phyloP scores from a whole-genome alignment of 441 rosid genomes.

The Croton setiger region DNA sequence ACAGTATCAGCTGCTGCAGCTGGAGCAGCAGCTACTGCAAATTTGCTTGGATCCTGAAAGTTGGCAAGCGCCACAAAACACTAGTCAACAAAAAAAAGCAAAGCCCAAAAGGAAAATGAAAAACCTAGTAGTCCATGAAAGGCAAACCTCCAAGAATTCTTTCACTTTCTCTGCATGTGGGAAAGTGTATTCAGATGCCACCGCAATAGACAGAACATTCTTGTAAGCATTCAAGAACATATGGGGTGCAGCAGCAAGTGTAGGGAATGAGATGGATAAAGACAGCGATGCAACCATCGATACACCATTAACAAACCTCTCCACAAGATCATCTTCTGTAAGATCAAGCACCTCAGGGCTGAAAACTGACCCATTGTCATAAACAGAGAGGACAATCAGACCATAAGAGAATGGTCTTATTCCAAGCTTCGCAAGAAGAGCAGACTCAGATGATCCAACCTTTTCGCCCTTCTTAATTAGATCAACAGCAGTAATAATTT shows the following conservation, averaged over 20 bases:
- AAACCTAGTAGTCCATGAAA: background rate
- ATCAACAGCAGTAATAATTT: constrained; percentile 63
- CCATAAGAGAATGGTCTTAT: constrained; percentile 85
- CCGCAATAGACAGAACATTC: constrained; percentile 62
- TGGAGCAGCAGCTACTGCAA: constrained; percentile 49
- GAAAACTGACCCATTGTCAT: constrained; percentile 72
- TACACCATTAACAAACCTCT: constrained; percentile 66
- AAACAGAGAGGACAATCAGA: constrained; percentile 57
- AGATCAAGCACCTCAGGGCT: constrained; percentile 65
- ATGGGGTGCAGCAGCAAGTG: constrained; percentile 80
- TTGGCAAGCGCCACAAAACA: background rate
- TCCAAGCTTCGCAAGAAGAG: constrained; percentile 74
- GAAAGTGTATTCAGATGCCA: constrained; percentile 68
- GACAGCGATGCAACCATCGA: constrained; percentile 62
- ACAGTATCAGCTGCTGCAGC: constrained; percentile 14
- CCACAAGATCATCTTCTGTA: constrained; percentile 64
- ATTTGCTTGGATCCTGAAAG: constrained; percentile 80
- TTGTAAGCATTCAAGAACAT: constrained; percentile 82
- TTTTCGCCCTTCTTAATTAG: constrained; percentile 86
- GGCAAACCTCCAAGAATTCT: constrained; percentile 66
- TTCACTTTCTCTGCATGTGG: constrained; percentile 78
- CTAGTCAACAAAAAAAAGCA: background rate
- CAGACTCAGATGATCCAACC: constrained; percentile 85
- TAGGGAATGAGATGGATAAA: constrained; percentile 71
- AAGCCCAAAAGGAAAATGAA: background rate